Evolutionary conservation across 768 basidiomycete genomes (phyloP).

Genomic region (Tricholoma hemisulphureum): DNA sequence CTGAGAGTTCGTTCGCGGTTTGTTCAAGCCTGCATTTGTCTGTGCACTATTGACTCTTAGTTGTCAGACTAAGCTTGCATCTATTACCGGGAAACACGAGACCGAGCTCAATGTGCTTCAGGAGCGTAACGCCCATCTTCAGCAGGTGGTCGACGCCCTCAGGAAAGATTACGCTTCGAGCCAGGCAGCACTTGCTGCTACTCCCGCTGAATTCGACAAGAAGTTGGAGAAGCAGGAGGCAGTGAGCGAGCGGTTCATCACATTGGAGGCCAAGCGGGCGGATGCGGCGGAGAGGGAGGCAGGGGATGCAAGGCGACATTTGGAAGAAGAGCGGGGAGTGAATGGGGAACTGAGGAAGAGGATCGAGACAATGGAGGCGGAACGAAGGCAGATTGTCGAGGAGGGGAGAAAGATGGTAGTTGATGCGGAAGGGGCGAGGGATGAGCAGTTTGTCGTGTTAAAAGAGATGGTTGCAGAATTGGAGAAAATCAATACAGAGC

Average conservation of each 20-base stretch:
- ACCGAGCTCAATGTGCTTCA: constrained; percentile 40
- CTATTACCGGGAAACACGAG: constrained; percentile 32
- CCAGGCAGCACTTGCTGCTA: constrained; percentile 9
- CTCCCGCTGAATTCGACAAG: constrained; percentile 23
- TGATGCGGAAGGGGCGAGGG: constrained; percentile 1
- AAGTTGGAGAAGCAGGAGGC: constrained; percentile 28
- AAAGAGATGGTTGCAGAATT: constrained; percentile 16
- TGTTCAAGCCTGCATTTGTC: constrained; percentile 4
- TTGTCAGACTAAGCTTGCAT: constrained; percentile 25
- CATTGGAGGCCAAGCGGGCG: constrained; percentile 27
- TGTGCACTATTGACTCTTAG: background rate
- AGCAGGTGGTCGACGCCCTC: constrained; percentile 21
- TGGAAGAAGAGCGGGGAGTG: constrained; percentile 12
- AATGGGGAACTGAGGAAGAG: constrained; percentile 13
- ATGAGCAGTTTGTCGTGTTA: constrained; percentile 14
- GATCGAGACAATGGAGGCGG: constrained; percentile 8
- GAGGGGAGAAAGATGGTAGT: constrained; percentile 8
- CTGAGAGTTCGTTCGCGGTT: constrained; percentile 39
- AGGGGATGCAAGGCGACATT: constrained; percentile 16
- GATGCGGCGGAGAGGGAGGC: constrained; percentile 25
- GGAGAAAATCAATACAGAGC: constrained; percentile 22
- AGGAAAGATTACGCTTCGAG: constrained; percentile 27
- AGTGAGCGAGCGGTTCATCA: constrained; percentile 24
- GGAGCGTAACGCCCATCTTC: constrained; percentile 37
- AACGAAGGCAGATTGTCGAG: constrained; percentile 10